Base-by-base conservation (phyloP, 257 asterid genomes). In the Agastache rugosa region DNA sequence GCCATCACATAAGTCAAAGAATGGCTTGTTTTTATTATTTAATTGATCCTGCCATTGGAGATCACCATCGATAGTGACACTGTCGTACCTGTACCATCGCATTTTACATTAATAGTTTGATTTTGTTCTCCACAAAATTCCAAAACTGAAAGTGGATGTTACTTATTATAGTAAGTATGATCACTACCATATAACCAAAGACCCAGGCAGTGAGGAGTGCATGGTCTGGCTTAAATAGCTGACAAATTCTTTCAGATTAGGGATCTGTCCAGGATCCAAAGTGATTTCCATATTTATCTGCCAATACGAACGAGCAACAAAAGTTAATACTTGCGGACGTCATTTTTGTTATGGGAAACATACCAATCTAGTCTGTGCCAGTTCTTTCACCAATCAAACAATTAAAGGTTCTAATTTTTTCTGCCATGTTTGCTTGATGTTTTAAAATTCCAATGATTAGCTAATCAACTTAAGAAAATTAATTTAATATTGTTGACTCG, bases 1-100 rank as follows among this genome's bases (percentile, higher is more conserved):
- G 61, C 99, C 99, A 88, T 92, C 98, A 39, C 93, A 90, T 41
- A 80, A 65, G 73, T 94, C 98, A 78, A 94, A 94, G 89, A 94
- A 94, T 53, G 97, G 89, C 87, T 92, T 92, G 81, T 94, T 94
- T 66, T 83, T 81, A 81, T 81, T 84, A 77, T 92, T 94, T 79
- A 94, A 82, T 74, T 89, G 92, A 86, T 94, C 35, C 86, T 92
- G 97, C 98, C 98, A 94, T 41, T 17, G 65, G 76, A 94, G 99
- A 5, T 81, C 82, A 73, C 99, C 99, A 62, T 88, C 85, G 45
- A 87, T 61, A 7, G 96, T 89, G 71, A 94, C 94, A 73, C 97
- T 88, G 73, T 94, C 99, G 48, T 94, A 94, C 98, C 98, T 94
- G 92, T 59, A 83, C 61, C 78, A 80, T 79, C 50, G 63, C 72